phyloP scores from a whole-genome alignment of 108 stramenopile genomes.

The Mediolabrus comicus region DNA sequence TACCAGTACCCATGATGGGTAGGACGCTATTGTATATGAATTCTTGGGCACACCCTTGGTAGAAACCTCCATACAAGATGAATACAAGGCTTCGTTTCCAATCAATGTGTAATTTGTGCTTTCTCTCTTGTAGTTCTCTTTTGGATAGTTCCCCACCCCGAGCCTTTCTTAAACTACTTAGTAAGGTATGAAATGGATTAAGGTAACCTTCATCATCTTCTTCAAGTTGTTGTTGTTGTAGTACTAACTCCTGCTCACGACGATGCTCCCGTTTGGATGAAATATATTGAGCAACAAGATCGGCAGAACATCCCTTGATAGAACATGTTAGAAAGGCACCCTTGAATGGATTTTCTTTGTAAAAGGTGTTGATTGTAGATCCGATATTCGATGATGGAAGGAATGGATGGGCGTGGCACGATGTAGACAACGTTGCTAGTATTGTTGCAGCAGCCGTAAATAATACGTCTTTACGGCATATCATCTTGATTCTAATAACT shows the following conservation, averaged over 20 bases:
- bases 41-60: constrained; percentile 54
- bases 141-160: neutral
- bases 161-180: constrained; percentile 1
- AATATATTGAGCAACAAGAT: constrained; percentile 52
- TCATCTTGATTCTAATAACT: too few relatives aligned
- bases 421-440: neutral
- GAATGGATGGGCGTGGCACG: constrained; percentile 6
- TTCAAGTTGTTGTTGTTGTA: neutral
- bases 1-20: constrained; percentile 35
- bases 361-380: constrained; percentile 47
- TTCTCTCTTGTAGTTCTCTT: neutral
- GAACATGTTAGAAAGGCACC: constrained; percentile 63
- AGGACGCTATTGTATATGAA: constrained; percentile 48
- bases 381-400: neutral
- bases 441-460: neutral
- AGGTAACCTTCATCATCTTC: too few relatives aligned
- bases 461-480: too few relatives aligned
- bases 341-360: constrained; percentile 51
- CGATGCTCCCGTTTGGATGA: neutral
- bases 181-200: neutral
- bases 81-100: constrained; percentile 46
- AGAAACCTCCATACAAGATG: constrained; percentile 58
- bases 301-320: constrained; percentile 62
- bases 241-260: neutral
- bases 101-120: constrained; percentile 18